A percentile compares a stretch with the other conserved stretches of the same genome.
These are phyloP conservation scores for Solanum clarkiae DNA, from an alignment of 257 asterid genomes.

Conservation along the genomic window DNA sequence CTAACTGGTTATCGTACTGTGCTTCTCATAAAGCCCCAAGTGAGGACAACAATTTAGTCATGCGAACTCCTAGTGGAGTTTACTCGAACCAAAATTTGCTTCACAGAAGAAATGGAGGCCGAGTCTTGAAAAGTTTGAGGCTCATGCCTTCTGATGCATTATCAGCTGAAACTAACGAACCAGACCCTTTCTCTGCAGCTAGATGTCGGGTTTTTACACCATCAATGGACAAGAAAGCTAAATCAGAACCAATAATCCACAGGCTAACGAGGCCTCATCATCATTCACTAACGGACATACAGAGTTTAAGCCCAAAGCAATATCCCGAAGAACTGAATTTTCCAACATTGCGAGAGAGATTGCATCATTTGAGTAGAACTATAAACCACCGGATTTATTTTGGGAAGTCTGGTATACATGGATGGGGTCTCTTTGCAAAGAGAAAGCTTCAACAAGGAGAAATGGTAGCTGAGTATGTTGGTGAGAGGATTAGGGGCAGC, in stretches of 20 bases:
- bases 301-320: background rate
- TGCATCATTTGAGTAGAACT: background rate
- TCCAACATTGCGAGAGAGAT: background rate
- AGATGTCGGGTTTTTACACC: background rate
- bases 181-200: background rate
- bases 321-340: background rate
- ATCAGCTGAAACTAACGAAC: background rate
- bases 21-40: background rate
- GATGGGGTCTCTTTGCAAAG: conserved; percentile 1
- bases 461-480: background rate
- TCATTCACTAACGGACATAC: background rate
- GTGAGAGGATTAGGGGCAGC: background rate
- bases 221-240: background rate
- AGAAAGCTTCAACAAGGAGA: background rate
- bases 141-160: background rate
- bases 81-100: background rate
- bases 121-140: background rate
- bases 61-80: background rate
- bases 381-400: background rate
- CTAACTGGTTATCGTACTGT: background rate
- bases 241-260: background rate
- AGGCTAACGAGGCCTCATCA: background rate
- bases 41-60: background rate
- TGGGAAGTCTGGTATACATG: conserved; percentile 1
- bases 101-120: background rate